Evolutionary conservation across 2,329 filamentous ascomycete species (phyloP).

Genomic region (Trichoderma pleuroti): DNA sequence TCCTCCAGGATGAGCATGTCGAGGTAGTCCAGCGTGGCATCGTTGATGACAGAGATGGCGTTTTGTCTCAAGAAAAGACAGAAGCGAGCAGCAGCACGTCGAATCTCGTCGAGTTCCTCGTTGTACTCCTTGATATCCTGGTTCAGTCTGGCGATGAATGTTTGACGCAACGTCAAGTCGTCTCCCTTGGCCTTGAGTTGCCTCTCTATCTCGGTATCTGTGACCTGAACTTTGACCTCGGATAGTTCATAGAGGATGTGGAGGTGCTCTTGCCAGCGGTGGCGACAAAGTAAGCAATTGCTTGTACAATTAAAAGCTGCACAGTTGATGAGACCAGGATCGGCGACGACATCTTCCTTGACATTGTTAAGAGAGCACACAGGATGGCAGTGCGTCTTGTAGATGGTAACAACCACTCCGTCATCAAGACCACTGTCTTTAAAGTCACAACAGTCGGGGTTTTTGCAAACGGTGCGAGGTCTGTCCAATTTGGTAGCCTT

Average conservation of each 20-base stretch:
- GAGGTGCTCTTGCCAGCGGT: conserved; percentile 16
- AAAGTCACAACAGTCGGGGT: conserved; percentile 17
- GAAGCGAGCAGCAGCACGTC: conserved; percentile 1
- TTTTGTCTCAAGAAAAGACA: conserved; percentile 3
- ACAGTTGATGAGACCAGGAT: conserved; percentile 9
- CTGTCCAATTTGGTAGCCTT: not conserved
- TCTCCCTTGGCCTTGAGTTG: not conserved
- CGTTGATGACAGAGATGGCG: not conserved
- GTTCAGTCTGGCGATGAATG: not conserved
- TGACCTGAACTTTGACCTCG: not conserved
- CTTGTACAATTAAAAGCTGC: not conserved
- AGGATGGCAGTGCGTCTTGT: conserved; percentile 22
- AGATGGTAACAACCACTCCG: conserved; percentile 1
- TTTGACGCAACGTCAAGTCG: not conserved
- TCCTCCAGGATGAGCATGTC: conserved; percentile 11
- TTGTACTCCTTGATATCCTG: not conserved
- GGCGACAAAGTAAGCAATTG: not conserved
- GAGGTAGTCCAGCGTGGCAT: conserved; percentile 12
- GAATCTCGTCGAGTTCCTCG: conserved; percentile 2
- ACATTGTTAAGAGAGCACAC: conserved; percentile 19
- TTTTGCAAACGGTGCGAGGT: conserved; percentile 19
- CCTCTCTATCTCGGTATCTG: not conserved
- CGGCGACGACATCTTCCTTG: conserved; percentile 8
- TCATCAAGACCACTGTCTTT: not conserved
- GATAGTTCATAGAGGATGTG: conserved; percentile 7